Evolutionary conservation across 2,329 filamentous ascomycete genomes (phyloP).

Genomic region (Nemania abortiva): DNA sequence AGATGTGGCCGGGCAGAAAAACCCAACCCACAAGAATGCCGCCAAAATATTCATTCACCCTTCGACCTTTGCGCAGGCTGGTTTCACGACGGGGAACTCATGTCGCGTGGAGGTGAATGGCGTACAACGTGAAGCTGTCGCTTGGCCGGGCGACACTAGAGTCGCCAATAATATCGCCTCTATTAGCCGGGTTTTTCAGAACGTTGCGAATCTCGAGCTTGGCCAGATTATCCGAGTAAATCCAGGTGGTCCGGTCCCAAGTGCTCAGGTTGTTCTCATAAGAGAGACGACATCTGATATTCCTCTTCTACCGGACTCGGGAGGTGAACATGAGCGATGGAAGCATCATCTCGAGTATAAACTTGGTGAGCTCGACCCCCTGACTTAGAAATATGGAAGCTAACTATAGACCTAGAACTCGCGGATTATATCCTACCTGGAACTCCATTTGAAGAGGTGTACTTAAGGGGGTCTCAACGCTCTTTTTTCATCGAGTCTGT

Average conservation of each 20-base stretch:
- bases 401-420: constrained; percentile 58
- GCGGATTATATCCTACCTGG: constrained; percentile 78
- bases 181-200: constrained; percentile 79
- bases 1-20: constrained; percentile 49
- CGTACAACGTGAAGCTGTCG: constrained; percentile 59
- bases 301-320: constrained; percentile 47
- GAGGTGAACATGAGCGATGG: constrained; percentile 50
- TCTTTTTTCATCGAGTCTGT: constrained; percentile 72
- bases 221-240: constrained; percentile 73
- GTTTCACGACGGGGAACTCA: constrained; percentile 47
- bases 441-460: constrained; percentile 75
- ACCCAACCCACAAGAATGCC: constrained; percentile 51
- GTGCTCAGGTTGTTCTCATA: constrained; percentile 70
- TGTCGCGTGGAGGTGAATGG: constrained; percentile 56
- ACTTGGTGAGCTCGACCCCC: constrained; percentile 42
- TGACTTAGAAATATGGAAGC: not conserved
- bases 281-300: constrained; percentile 65
- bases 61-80: constrained; percentile 47
- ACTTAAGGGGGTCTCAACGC: constrained; percentile 67
- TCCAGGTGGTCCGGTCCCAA: constrained; percentile 66
- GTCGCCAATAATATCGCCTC: constrained; percentile 75
- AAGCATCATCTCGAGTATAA: constrained; percentile 47
- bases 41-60: constrained; percentile 52
- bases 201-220: constrained; percentile 77
- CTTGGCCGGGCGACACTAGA: constrained; percentile 66